Evolutionary conservation across 2,329 filamentous ascomycete genomes (phyloP).

Genomic region (Paramyrothecium sp.): DNA sequence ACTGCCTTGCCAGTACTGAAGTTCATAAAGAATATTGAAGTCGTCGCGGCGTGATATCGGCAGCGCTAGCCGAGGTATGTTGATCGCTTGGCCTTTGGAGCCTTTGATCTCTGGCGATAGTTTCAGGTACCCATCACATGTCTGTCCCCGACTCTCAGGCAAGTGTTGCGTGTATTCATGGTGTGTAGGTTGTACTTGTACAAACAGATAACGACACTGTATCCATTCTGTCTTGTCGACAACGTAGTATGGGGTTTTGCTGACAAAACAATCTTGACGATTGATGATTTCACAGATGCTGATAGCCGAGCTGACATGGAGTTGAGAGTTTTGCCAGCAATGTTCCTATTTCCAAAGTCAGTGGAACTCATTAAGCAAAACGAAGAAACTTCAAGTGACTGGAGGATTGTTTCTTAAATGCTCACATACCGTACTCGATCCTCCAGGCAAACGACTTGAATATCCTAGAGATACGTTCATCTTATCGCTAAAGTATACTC

Average conservation of each 20-base stretch:
- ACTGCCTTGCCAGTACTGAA: no score
- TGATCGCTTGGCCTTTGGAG: not conserved
- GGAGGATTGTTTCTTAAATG: no score
- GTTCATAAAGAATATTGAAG: not conserved
- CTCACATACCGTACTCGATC: not conserved
- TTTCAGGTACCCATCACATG: conserved; percentile 15
- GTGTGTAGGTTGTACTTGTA: conserved; percentile 18
- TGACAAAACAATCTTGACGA: conserved; percentile 59
- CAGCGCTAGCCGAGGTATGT: not conserved
- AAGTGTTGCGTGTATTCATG: conserved; percentile 9
- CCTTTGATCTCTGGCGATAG: conserved; percentile 11
- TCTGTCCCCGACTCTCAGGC: conserved; percentile 3
- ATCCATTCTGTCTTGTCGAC: conserved; percentile 81
- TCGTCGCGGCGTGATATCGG: not conserved
- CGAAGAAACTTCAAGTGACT: not conserved
- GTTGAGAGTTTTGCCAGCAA: conserved; percentile 66
- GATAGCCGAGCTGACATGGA: conserved; percentile 60
- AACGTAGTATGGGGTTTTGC: conserved; percentile 61
- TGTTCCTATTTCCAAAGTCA: conserved; percentile 1
- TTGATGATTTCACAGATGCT: conserved; percentile 88
- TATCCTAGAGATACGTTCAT: conserved; percentile 9
- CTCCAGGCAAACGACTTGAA: not conserved
- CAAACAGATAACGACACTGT: conserved; percentile 82
- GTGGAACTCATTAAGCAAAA: not conserved
- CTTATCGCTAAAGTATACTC: conserved; percentile 71